Base-by-base conservation (phyloP, 805 yeast genomes). In the Blastobotrys americana region DNA sequence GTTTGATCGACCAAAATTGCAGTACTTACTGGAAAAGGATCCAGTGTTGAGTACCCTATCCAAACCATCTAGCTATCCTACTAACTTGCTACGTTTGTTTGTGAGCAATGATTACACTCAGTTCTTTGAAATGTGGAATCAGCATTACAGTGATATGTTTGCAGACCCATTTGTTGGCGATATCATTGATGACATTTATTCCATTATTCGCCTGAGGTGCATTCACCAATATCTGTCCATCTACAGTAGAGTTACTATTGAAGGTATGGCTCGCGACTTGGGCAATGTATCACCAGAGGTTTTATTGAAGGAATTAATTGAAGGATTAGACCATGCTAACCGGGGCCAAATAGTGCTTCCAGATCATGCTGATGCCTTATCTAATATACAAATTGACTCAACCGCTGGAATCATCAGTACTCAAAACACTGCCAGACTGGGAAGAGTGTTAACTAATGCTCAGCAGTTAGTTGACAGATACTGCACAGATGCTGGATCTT, bases 1-100 rank as follows among this genome's bases (percentile, higher is more conserved):
- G 23, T 37, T 49, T 16, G 21, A 27, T 10, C n/a, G 55, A 23
- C 28, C 27, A 10, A 44, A 51, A 25, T 39, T 51, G 17, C 36
- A 44, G 35, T 49, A 27, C 34, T 27, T 51, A 27, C 42, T 41
- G 5, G 43, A 49, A 16, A 49, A 50, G 36, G 55, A 51, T 28
- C 38, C 46, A 1, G 41, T 39, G 4, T 49, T 44, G 28, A 40
- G 46, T 2, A 10, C 37, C 4, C 16, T 31, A 16, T 40, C 19
- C 16, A 42, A 38, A 17, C 41, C 20, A 16, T 16, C 22, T n/a
- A 36, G 31, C 37, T 25, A 37, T 17, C 18, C 41, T 3, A 18
- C 28, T 13, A 21, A 34, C 2, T 28, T 49, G 34, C 16, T 49
- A 16, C 8, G 22, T 2, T 15, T 31, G 22, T 48, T 42, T 23